A percentile compares a stretch with the other conserved stretches of the same genome.
These are phyloP conservation scores for Penicillium maclennaniae DNA, from an alignment of 495 filamentous ascomycete species.

Conservation along the genomic window DNA sequence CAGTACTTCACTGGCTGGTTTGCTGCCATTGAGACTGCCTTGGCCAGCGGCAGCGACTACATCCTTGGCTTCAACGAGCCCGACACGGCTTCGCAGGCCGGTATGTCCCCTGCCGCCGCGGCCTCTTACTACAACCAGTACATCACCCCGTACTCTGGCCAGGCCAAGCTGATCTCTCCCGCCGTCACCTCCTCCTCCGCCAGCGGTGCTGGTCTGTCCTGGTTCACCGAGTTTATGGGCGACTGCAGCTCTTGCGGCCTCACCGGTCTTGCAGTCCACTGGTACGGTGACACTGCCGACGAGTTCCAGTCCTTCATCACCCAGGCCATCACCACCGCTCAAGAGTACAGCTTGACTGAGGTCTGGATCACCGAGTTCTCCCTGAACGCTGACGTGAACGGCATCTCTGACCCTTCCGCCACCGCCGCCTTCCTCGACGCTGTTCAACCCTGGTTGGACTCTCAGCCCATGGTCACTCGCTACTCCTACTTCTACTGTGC, in stretches of 20 bases:
- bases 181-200: constrained; percentile 68
- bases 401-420: constrained; percentile 35
- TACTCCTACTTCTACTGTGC: constrained; percentile 79
- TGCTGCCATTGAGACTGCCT: constrained; percentile 51
- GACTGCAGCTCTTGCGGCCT: constrained; percentile 59
- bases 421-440: constrained; percentile 52
- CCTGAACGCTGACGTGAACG: constrained; percentile 37
- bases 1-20: constrained; percentile 57
- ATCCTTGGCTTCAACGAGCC: constrained; percentile 90
- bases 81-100: constrained; percentile 62
- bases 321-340: constrained; percentile 45
- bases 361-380: constrained; percentile 84
- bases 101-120: constrained; percentile 57
- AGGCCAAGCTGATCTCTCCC: constrained; percentile 67
- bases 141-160: constrained; percentile 65
- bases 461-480: constrained; percentile 57
- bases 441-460: constrained; percentile 65
- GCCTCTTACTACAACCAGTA: constrained; percentile 57
- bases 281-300: constrained; percentile 53
- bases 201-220: constrained; percentile 53
- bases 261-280: constrained; percentile 66
- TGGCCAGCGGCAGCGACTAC: constrained; percentile 54
- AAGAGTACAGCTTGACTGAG: constrained; percentile 46
- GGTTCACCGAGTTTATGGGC: constrained; percentile 57
- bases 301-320: constrained; percentile 59